A percentile compares a stretch with the other conserved stretches of the same genome.
Evolutionary conservation across 192 early-diverging fungal genomes (phyloP).

Genomic region (Coemansia sp.): DNA sequence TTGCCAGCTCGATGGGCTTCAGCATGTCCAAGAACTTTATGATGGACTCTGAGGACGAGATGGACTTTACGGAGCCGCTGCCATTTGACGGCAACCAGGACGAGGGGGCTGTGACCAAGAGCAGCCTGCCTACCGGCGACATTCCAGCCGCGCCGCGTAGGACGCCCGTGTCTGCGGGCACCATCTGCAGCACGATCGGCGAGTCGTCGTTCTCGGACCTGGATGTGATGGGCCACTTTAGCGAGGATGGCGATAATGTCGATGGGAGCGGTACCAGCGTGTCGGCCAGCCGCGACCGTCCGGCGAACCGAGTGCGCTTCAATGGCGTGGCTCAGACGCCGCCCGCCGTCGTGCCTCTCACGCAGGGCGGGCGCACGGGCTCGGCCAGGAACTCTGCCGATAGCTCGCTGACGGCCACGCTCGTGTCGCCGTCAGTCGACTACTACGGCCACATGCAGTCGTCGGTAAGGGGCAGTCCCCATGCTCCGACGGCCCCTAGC

Average conservation of each 20-base stretch:
- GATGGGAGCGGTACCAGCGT: background rate
- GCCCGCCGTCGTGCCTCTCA: constrained; percentile 8
- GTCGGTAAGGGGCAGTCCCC: background rate
- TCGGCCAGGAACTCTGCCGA: constrained; percentile 24
- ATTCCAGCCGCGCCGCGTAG: background rate
- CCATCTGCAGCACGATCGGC: constrained; percentile 6
- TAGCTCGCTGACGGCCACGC: constrained; percentile 45
- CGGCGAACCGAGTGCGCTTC: constrained; percentile 28
- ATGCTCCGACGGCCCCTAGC: background rate
- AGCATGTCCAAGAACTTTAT: constrained; percentile 16
- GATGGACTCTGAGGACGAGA: constrained; percentile 32
- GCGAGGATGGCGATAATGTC: constrained; percentile 18
- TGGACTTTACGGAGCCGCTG: constrained; percentile 37
- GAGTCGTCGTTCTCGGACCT: constrained; percentile 20
- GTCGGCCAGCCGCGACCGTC: background rate
- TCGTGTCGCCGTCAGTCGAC: constrained; percentile 42
- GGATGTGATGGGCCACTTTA: constrained; percentile 34
- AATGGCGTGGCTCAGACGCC: background rate
- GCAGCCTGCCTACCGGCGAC: constrained; percentile 18
- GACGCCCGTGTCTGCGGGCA: background rate
- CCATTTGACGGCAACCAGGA: constrained; percentile 16
- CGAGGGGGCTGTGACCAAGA: constrained; percentile 1
- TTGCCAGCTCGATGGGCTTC: constrained; percentile 29
- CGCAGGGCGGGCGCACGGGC: constrained; percentile 11
- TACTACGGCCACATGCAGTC: constrained; percentile 31